phyloP scores from a whole-genome alignment of 371 early-diverging fungal genomes.

The Cokeromyces recurvatus region DNA sequence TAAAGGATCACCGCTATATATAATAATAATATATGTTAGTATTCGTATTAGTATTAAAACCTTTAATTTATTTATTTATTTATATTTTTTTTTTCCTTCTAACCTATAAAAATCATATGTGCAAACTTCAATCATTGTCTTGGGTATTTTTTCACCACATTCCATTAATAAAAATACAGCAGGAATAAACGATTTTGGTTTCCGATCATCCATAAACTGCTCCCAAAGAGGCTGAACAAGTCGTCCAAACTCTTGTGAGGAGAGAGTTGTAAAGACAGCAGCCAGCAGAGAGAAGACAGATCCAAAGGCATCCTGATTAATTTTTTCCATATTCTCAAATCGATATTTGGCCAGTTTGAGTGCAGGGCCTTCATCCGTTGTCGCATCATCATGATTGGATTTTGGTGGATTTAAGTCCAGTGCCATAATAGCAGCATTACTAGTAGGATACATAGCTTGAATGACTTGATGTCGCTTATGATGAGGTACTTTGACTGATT shows the following conservation, averaged over 20 bases:
- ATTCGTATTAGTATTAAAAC: neutral
- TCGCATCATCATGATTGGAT: neutral
- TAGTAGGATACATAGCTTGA: constrained; percentile 13
- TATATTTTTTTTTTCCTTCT: neutral
- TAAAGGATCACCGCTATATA: constrained; percentile 43
- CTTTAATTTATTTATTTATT: neutral
- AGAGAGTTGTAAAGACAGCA: constrained; percentile 51
- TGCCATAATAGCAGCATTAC: constrained; percentile 10
- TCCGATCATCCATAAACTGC: constrained; percentile 42
- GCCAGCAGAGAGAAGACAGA: constrained; percentile 53
- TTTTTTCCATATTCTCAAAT: constrained; percentile 35
- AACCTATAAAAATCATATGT: constrained; percentile 46
- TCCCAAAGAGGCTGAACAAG: constrained; percentile 53
- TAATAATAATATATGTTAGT: neutral
- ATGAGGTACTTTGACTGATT: neutral
- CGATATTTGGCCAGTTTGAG: constrained; percentile 30
- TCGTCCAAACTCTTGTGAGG: constrained; percentile 37
- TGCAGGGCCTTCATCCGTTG: neutral
- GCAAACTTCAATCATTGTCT: constrained; percentile 35
- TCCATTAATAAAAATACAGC: constrained; percentile 60
- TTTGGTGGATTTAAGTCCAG: constrained; percentile 24
- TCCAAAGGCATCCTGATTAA: constrained; percentile 50
- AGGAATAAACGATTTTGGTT: constrained; percentile 41
- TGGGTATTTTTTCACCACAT: constrained; percentile 58
- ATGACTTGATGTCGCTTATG: constrained; percentile 9